Percentiles rank a stretch among this genome's conserved stretches.
Evolutionary conservation across 805 yeast genomes (phyloP).

Genomic region (Sugiyamaella chiloensis): DNA sequence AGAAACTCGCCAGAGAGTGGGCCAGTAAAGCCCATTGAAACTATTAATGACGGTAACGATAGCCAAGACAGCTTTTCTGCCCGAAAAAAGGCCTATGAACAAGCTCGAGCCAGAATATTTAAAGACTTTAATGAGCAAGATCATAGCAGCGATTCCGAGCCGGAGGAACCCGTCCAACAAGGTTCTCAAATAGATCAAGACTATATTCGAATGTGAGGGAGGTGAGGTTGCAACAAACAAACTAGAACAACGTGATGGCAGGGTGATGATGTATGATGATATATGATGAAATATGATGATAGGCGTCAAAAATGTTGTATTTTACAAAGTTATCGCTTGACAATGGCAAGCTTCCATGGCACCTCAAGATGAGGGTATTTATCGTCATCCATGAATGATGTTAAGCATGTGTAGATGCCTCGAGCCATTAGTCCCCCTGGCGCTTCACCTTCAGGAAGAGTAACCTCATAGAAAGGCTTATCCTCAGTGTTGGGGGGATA

Average conservation of each 20-base stretch:
- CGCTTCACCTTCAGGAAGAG: constrained; percentile 72
- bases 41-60: not conserved
- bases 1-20: not conserved
- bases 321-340: constrained; percentile 4
- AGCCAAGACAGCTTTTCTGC: constrained; percentile 18
- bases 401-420: constrained; percentile 76
- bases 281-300: too few relatives aligned
- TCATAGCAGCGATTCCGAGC: too few relatives aligned
- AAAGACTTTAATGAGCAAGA: too few relatives aligned
- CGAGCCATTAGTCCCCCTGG: constrained; percentile 88
- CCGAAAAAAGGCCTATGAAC: constrained; percentile 31
- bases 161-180: too few relatives aligned
- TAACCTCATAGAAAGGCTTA: constrained; percentile 68
- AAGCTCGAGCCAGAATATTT: constrained; percentile 41
- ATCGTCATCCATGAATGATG: constrained; percentile 87
- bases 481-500: constrained; percentile 84
- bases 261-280: too few relatives aligned
- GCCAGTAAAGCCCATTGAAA: constrained; percentile 9
- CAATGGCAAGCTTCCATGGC: constrained; percentile 53
- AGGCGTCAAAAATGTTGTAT: too few relatives aligned
- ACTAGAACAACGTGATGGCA: too few relatives aligned
- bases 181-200: too few relatives aligned
- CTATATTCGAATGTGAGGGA: too few relatives aligned
- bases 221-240: too few relatives aligned
- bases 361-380: constrained; percentile 65